Conservation (phyloP, 2,329 filamentous ascomycete species). For the Rutstroemia sp. region DNA sequence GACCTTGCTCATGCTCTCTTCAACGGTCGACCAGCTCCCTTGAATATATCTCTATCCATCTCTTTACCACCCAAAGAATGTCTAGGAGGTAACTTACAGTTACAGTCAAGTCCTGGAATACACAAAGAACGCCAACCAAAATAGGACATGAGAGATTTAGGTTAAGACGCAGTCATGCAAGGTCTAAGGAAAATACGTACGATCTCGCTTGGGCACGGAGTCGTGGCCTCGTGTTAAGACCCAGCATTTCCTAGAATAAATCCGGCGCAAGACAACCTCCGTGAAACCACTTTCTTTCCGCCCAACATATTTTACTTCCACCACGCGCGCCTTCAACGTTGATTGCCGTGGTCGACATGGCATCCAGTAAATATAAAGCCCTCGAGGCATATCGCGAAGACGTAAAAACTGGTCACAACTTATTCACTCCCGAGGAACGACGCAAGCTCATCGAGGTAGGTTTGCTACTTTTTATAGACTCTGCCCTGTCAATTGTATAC, state of each 20-base stretch:
- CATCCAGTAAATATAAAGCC: conserved; percentile 2
- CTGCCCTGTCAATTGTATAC: neutral
- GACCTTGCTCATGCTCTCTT: too few species aligned
- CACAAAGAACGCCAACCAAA: too few species aligned
- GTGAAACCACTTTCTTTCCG: too few species aligned
- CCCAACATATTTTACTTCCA: too few species aligned
- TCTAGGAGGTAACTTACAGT: too few species aligned
- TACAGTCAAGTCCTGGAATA: too few species aligned
- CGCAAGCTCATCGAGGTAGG: conserved; percentile 39
- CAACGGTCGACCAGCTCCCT: too few species aligned
- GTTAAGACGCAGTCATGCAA: too few species aligned
- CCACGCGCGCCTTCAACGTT: too few species aligned
- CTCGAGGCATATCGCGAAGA: conserved; percentile 37
- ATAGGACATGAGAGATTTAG: too few species aligned
- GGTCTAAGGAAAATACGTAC: neutral
- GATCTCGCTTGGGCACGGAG: conserved; percentile 6
- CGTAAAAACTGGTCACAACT: conserved; percentile 36
- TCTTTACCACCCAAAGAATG: too few species aligned
- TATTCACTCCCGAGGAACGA: conserved; percentile 37
- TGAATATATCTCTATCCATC: too few species aligned
- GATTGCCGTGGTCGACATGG: neutral
- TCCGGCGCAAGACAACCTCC: neutral
- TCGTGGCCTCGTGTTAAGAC: conserved; percentile 1
- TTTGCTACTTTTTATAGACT: neutral
- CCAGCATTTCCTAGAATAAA: neutral